Evolutionary conservation across 2,329 filamentous ascomycete species (phyloP), one percentile per base, ranked within the genome.

Genomic region (Samsoniella hepiali): DNA sequence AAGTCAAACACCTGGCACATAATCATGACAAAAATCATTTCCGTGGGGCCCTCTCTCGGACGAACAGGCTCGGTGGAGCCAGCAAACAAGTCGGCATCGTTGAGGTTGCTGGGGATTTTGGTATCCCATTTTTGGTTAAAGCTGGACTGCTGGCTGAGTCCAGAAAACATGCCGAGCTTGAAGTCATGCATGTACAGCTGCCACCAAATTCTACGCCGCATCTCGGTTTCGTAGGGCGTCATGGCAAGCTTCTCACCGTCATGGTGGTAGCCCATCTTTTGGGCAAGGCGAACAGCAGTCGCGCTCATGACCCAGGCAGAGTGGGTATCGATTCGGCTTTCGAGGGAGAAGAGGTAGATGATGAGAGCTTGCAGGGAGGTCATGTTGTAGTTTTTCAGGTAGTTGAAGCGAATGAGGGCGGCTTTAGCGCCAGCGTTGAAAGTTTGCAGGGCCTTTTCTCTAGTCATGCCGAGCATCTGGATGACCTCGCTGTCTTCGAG

Each of bases 141-240:
- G 44, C 44, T 57, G 13, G 60, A 50, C 10, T 81, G 80, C 66
- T 83, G 80, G 64, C 78, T 83, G 31, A 87, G 78, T 1, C 85
- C 85, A 5, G 85, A 86, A 63, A 84, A 76, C 63, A 87, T 73
- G 49, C 84, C 84, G 62, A 82, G 82, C 66, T 84, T 82, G 50
- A 81, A 77, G 65, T 88, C 85, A 59, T 85, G 77, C 62, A 87
- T 76, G 56, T 86, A 78, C 32, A 89, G 81, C 69, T 85, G 82
- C 86, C 85, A 88, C 87, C 87, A 90, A 27, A 89, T 77, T 7
- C 88, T 79, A 50, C 87, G 78, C n/a, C 87, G 81, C 79, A 90
- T 89, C 70, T 90, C 86, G 2, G 83, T 83, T 68, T 90, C 86
- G 67, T 88, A 88, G 0, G 86, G 84, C 0, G 82, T 77, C 2